phyloP scores from a whole-genome alignment of 148 eudicot species.

The Rhododendron griersonianum region DNA sequence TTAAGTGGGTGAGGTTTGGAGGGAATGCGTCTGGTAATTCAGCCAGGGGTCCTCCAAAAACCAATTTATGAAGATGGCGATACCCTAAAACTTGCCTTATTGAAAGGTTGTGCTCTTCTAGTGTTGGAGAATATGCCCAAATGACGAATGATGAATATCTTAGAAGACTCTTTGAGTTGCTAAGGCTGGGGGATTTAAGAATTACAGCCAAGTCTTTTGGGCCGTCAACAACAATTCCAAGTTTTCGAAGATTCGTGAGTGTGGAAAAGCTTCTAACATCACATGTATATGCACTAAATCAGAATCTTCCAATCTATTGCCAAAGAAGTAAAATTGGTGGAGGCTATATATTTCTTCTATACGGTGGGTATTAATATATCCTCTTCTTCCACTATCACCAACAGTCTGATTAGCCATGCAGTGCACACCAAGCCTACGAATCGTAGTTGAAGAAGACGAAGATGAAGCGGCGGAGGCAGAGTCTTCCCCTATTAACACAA shows the following conservation, averaged over 20 bases:
- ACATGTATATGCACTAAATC: neutral
- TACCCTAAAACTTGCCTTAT: too few relatives aligned
- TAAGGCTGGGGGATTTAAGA: too few relatives aligned
- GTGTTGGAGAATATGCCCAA: too few relatives aligned
- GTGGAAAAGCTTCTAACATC: neutral
- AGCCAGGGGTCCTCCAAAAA: too few relatives aligned
- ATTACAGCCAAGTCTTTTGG: neutral
- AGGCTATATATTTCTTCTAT: neutral
- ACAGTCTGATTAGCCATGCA: neutral
- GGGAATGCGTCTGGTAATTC: too few relatives aligned
- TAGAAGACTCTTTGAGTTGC: too few relatives aligned
- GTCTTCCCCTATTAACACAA: neutral
- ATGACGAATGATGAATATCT: too few relatives aligned
- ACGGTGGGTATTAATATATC: neutral
- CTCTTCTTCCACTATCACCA: too few relatives aligned
- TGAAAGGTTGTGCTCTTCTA: too few relatives aligned
- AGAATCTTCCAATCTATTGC: neutral
- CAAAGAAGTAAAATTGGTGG: neutral
- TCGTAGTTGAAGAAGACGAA: neutral
- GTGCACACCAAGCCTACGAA: neutral
- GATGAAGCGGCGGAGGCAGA: neutral
- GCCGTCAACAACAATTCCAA: neutral
- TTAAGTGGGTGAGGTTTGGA: too few relatives aligned
- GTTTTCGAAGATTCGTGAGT: neutral
- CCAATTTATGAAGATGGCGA: too few relatives aligned